These are phyloP conservation scores for Penicillium sp. DNA, from an alignment of 2,329 filamentous ascomycete genomes.

Conservation along the genomic window DNA sequence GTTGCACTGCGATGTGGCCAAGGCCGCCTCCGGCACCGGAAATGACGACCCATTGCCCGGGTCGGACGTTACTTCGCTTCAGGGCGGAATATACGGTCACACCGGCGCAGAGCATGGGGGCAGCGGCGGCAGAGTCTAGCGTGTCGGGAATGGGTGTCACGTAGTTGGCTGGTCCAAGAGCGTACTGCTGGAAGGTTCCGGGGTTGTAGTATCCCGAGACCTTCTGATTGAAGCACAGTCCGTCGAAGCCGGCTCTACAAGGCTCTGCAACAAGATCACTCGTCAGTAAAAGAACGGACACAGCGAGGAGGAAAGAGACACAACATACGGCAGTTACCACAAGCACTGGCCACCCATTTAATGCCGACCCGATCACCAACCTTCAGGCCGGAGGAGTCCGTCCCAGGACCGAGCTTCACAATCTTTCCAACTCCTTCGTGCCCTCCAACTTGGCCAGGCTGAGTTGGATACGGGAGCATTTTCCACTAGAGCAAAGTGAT, in stretches of 20 bases:
- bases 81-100: constrained; percentile 63
- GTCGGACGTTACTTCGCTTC: constrained; percentile 53
- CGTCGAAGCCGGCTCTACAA: constrained; percentile 52
- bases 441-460: constrained; percentile 59
- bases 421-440: constrained; percentile 64
- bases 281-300: neutral
- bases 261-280: constrained; percentile 27
- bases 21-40: constrained; percentile 57
- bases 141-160: constrained; percentile 63
- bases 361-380: constrained; percentile 65
- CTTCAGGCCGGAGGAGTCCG: constrained; percentile 52
- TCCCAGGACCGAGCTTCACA: constrained; percentile 58
- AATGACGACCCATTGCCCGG: constrained; percentile 57
- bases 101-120: constrained; percentile 63
- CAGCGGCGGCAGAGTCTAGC: constrained; percentile 55
- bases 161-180: constrained; percentile 58
- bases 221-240: constrained; percentile 50
- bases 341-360: constrained; percentile 60
- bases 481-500: constrained; percentile 41
- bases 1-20: constrained; percentile 59
- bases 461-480: constrained; percentile 54
- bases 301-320: neutral
- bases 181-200: constrained; percentile 69
- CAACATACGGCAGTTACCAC: constrained; percentile 46
- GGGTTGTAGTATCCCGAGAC: constrained; percentile 63